Evolutionary conservation across 306 rosid genomes (phyloP), one percentile per base, ranked within the genome.

Genomic region (Castanea mollissima): DNA sequence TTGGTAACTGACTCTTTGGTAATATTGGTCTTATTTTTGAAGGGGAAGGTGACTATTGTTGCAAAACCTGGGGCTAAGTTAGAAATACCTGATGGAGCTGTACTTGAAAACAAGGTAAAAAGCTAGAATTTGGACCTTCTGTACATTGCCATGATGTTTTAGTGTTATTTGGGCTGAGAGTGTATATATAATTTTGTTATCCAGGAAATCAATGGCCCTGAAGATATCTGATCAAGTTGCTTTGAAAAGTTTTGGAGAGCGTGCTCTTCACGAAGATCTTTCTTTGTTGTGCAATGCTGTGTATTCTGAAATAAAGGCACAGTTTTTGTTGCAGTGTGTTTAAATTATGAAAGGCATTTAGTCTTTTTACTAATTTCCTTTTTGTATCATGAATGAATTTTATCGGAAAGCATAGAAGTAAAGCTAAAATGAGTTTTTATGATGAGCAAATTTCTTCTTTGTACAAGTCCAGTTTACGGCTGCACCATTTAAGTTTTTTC

Each of bases 171-270:
- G 56, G 73, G 52, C 69, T 79, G 35, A 44, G 31, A 18, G 69
- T 69, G 79, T 71, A 71, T n/a, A 29, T 76, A 14, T 71, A 60
- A 55, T 68, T 76, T 69, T 35, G 19, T 10, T 78, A 57, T 60
- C 64, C 91, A 94, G 98, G 87, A 89, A 77, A 88, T 94, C 78
- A 88, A 84, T 27, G 93, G 91, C 41, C 90, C 90, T 2, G 94
- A 86, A 88, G 98, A 94, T 77, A 72, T 94, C 29, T 89, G 81
- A 88, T 74, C 73, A 59, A 62, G 83, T 73, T 74, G 44, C 14
- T 31, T 59, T 44, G 78, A 75, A 54, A 63, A 64, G 79, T 44
- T 46, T 54, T 31, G 20, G 86, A 44, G 79, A 34, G 60, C 55
- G 32, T 78, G 34, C 72, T 46, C 16, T 63, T 75, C 34, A 73